Evolutionary conservation across 495 filamentous ascomycete genomes (phyloP).

Genomic region (Aspergillus avenaceus): DNA sequence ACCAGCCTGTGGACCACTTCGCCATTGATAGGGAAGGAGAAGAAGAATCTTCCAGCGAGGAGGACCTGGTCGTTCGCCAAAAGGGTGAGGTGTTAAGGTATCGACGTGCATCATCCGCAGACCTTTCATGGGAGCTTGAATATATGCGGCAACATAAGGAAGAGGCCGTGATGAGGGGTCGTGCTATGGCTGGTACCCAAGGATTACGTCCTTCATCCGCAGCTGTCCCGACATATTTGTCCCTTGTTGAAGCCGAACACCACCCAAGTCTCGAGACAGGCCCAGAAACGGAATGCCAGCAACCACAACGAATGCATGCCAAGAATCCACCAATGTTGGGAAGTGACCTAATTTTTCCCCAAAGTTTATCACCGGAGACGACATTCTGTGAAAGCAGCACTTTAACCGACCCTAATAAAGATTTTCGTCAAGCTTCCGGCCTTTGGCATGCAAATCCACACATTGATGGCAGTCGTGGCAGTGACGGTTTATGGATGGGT

Average conservation of each 20-base stretch:
- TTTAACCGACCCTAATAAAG: conserved; percentile 30
- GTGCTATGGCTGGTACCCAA: conserved; percentile 19
- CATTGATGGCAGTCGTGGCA: conserved; percentile 25
- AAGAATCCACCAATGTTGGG: conserved; percentile 82
- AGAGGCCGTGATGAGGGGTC: conserved; percentile 36
- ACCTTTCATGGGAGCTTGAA: conserved; percentile 48
- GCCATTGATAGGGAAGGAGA: conserved; percentile 51
- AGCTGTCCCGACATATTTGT: conserved; percentile 6
- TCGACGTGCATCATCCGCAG: conserved; percentile 43
- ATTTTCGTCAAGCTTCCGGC: conserved; percentile 26
- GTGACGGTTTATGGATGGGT: conserved; percentile 67
- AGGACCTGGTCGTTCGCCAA: conserved; percentile 35
- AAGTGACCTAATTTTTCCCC: conserved; percentile 66
- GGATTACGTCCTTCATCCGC: conserved; percentile 16
- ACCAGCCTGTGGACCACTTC: conserved; percentile 61
- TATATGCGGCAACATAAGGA: conserved; percentile 49
- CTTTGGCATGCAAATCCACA: conserved; percentile 37
- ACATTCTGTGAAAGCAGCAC: conserved; percentile 69
- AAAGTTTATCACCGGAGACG: conserved; percentile 72
- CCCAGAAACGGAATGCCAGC: conserved; percentile 41
- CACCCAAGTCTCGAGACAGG: conserved; percentile 24
- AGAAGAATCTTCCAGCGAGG: conserved; percentile 34
- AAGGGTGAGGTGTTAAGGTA: conserved; percentile 27
- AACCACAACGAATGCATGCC: conserved; percentile 46
- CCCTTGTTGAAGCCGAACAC: conserved; percentile 22